Evolutionary conservation across 2,329 filamentous ascomycete species (phyloP), one percentile per base, ranked within the genome.

Genomic region (Trichoderma sp.): DNA sequence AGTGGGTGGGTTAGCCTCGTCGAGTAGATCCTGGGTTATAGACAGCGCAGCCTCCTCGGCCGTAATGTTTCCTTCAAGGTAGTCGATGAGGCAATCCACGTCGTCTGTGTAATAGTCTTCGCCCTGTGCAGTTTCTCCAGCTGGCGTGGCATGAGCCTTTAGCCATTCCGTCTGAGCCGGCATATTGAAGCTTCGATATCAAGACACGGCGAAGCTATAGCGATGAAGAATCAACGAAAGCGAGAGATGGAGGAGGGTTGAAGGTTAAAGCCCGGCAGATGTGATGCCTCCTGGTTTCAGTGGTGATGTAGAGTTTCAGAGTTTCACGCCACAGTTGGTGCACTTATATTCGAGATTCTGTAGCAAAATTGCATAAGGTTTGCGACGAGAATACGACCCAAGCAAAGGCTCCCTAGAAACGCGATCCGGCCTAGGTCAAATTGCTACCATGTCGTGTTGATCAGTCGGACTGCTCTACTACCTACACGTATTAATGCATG

Each of bases 401-500:
- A 53, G 60, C 5, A 63, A 53, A 29, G 2, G 3, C 60, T 35
- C 47, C 21, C 14, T 27, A 33, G 31, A 62, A 52, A n/a, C 19
- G 21, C 49, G 29, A 33, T 24, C 13, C 43, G 27, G 52, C 31
- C 49, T n/a, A 35, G 7, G 27, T 27, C 49, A 63, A 37, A 35
- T n/a, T 52, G 35, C n/a, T 62, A 37, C 60, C 47, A 63, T 63
- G 47, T 7, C 31, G 47, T 53, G 60, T 52, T 33, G 60, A 53
- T 63, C 60, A 53, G 47, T 53, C 40, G 60, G 60, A 49, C 31
- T 63, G 29, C 60, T 63, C 43, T 62, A 62, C 27, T n/a, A 16
- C 40, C 31, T 64, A 35, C 61, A 64, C 61, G 47, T 64, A 64
- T 55, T 33, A 24, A 40, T 55, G 47, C 61, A 55, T 63, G 11